Percentiles rank a stretch among this genome's conserved stretches.
These are phyloP conservation scores for Cocos nucifera DNA, from an alignment of 176 grass and related monocot genomes.

Conservation along the genomic window DNA sequence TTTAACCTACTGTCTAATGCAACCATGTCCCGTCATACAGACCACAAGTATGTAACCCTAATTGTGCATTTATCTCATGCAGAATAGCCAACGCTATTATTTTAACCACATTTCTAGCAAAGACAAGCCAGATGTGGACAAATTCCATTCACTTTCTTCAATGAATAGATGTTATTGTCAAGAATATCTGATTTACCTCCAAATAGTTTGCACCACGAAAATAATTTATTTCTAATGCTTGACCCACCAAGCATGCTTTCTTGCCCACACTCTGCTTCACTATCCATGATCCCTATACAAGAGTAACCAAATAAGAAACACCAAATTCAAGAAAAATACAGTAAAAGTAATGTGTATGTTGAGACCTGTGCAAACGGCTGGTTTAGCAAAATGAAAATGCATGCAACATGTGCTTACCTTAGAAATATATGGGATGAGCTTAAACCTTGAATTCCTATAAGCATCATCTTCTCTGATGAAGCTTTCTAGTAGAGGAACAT, in stretches of 20 bases:
- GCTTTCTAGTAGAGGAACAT: constrained; percentile 74
- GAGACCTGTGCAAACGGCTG: neutral
- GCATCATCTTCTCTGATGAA: constrained; percentile 90
- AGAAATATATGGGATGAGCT: constrained; percentile 96
- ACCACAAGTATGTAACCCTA: too few species aligned
- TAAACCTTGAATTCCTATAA: constrained; percentile 98
- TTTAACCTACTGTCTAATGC: too few species aligned
- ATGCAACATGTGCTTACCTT: constrained; percentile 30
- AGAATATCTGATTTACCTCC: too few species aligned
- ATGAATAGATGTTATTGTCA: too few species aligned
- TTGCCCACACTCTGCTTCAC: constrained; percentile 10
- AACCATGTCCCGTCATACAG: too few species aligned
- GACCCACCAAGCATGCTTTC: constrained; percentile 8
- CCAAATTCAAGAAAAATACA: neutral
- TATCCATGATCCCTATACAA: constrained; percentile 12
- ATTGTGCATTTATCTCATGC: too few species aligned
- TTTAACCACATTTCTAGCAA: too few species aligned
- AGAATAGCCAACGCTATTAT: too few species aligned
- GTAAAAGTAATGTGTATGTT: neutral
- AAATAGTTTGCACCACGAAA: constrained; percentile 4
- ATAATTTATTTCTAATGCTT: constrained; percentile 14
- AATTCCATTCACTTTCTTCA: too few species aligned
- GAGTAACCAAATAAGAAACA: neutral
- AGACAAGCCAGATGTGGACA: too few species aligned
- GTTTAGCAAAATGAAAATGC: neutral